phyloP scores from a whole-genome alignment of 306 rosid genomes.

The Trifolium fragiferum region DNA sequence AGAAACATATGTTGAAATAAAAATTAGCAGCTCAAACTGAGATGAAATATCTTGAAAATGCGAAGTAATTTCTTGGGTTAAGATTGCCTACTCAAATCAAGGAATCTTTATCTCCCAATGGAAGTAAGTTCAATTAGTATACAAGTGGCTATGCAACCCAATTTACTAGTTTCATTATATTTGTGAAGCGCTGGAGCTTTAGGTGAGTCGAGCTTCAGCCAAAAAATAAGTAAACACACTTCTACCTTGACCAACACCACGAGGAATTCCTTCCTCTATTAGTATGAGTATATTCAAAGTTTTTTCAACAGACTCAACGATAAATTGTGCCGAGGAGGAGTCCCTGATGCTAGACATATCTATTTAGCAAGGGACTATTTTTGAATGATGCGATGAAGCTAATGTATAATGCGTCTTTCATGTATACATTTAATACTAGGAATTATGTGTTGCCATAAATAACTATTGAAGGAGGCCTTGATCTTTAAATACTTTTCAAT shows the following conservation, averaged over 20 bases:
- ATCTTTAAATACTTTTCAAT: neutral
- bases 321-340: slow-evolving; percentile 25
- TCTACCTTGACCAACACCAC: neutral
- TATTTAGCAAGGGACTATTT: neutral
- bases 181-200: neutral
- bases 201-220: neutral
- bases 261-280: slow-evolving; percentile 1
- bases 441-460: slow-evolving; percentile 15
- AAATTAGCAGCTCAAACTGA: neutral
- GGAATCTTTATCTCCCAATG: neutral
- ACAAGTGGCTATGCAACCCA: neutral
- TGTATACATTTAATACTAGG: too few species aligned
- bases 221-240: neutral
- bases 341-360: neutral
- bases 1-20: neutral
- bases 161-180: neutral
- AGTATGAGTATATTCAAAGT: neutral
- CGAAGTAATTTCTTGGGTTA: too few species aligned
- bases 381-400: neutral
- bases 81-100: neutral
- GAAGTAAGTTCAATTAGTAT: neutral
- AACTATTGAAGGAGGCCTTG: slow-evolving; percentile 2
- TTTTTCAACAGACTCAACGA: neutral
- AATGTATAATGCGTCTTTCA: slow-evolving; percentile 1
- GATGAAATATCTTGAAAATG: neutral